Evolutionary conservation across 1,284 basidiomycete genomes (phyloP).

Genomic region (Omphalotus olearius): DNA sequence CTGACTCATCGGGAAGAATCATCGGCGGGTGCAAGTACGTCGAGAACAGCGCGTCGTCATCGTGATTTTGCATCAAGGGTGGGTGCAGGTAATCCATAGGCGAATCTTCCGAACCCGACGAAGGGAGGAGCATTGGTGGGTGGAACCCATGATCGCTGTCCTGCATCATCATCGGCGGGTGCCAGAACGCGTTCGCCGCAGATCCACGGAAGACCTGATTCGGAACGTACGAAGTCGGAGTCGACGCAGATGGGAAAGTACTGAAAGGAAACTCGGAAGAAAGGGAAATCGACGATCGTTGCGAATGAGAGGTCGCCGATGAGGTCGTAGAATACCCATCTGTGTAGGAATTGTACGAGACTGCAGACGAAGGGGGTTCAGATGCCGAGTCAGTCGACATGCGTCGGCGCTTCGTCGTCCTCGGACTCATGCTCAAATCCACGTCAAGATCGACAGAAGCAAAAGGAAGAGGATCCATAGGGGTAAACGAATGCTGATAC

Average conservation of each 20-base stretch:
- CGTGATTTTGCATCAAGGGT: conserved; percentile 28
- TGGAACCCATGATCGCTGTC: conserved; percentile 44
- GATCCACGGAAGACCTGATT: background rate
- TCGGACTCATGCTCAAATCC: conserved; percentile 29
- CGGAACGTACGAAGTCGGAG: background rate
- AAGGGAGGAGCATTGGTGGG: conserved; percentile 53
- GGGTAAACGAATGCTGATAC: conserved; percentile 39
- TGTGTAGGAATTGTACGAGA: conserved; percentile 47
- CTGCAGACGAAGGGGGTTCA: conserved; percentile 58
- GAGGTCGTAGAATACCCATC: conserved; percentile 39
- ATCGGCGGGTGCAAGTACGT: conserved; percentile 33
- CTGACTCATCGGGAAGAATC: conserved; percentile 23
- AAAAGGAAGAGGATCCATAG: conserved; percentile 48
- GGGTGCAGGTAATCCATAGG: conserved; percentile 51
- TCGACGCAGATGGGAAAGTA: conserved; percentile 26
- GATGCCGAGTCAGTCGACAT: conserved; percentile 72
- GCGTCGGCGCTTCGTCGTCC: conserved; percentile 59
- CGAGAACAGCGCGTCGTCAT: conserved; percentile 31
- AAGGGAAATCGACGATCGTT: conserved; percentile 59
- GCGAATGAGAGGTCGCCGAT: conserved; percentile 37
- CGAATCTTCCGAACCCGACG: conserved; percentile 19
- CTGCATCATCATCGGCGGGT: conserved; percentile 64
- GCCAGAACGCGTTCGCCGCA: conserved; percentile 55
- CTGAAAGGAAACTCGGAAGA: conserved; percentile 35
- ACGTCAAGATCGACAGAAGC: conserved; percentile 28